Conservation (phyloP, 805 yeast species). For the Saccharomycopsis microspora region DNA sequence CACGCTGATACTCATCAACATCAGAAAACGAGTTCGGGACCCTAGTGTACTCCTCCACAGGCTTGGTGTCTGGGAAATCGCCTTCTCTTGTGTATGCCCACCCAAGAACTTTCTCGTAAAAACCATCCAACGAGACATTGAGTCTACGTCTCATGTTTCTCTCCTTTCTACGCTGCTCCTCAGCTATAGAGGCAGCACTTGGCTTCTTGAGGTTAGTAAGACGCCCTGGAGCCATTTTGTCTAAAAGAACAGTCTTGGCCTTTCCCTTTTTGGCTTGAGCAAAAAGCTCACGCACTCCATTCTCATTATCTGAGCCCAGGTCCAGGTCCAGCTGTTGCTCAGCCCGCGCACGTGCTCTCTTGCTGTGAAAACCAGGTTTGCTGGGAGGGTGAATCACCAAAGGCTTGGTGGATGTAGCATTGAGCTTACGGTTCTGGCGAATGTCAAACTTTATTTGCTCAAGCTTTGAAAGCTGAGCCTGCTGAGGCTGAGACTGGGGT, state of each 20-base stretch:
- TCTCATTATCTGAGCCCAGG: slow-evolving; percentile 1
- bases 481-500: neutral
- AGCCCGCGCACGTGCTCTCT: slow-evolving; percentile 8
- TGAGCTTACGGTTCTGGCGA: slow-evolving; percentile 2
- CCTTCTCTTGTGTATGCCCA: slow-evolving; percentile 62
- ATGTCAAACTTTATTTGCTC: slow-evolving; percentile 6
- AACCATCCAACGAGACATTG: slow-evolving; percentile 65
- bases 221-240: slow-evolving; percentile 14
- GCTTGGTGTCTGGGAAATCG: slow-evolving; percentile 49
- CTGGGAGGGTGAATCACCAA: slow-evolving; percentile 16
- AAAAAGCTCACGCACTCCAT: slow-evolving; percentile 24
- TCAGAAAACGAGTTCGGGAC: slow-evolving; percentile 47
- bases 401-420: slow-evolving; percentile 23
- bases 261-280: slow-evolving; percentile 22
- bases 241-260: slow-evolving; percentile 21
- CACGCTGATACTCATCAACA: slow-evolving; percentile 53
- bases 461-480: slow-evolving; percentile 3
- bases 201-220: slow-evolving; percentile 17
- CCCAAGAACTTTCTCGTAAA: slow-evolving; percentile 53
- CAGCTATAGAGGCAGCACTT: slow-evolving; percentile 26
- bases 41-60: slow-evolving; percentile 19
- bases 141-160: slow-evolving; percentile 70
- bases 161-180: slow-evolving; percentile 45
- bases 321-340: slow-evolving; percentile 11
- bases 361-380: slow-evolving; percentile 16